These are phyloP conservation scores for Candida tammaniensis DNA, from an alignment of 805 yeast species.

Conservation along the genomic window DNA sequence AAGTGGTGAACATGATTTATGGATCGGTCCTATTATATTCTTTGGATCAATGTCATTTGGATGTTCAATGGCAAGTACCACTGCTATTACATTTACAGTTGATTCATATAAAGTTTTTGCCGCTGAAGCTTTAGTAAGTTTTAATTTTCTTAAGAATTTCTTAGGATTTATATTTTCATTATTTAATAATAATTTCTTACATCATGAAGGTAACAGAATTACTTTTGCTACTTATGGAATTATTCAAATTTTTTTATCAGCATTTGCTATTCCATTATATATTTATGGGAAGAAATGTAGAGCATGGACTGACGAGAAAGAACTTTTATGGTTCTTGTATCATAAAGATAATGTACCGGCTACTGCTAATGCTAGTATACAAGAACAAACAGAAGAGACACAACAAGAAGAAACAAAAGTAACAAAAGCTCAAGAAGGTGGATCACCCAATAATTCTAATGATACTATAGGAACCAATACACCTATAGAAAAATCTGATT, in stretches of 20 bases:
- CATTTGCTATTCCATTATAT: constrained; percentile 50
- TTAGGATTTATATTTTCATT: constrained; percentile 56
- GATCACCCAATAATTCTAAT: no score
- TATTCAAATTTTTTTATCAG: constrained; percentile 46
- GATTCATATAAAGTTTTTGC: constrained; percentile 58
- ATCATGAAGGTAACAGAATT: constrained; percentile 39
- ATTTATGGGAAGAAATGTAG: constrained; percentile 52
- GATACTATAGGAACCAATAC: no score
- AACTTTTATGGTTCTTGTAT: constrained; percentile 39
- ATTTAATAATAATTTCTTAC: constrained; percentile 49
- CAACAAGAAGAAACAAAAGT: constrained; percentile 1
- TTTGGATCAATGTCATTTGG: constrained; percentile 59
- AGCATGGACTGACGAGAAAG: constrained; percentile 49
- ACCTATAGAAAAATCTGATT: no score
- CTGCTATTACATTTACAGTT: constrained; percentile 58
- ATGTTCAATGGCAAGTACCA: constrained; percentile 58
- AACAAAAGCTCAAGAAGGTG: not conserved
- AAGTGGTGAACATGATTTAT: constrained; percentile 39
- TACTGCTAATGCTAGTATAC: no score
- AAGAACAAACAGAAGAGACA: no score
- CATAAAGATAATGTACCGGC: constrained; percentile 17
- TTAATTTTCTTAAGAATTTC: constrained; percentile 53
- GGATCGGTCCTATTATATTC: constrained; percentile 59
- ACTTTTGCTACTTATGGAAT: constrained; percentile 53
- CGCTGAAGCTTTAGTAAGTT: constrained; percentile 54